Conservation (phyloP, 768 basidiomycete species). For the Coprinopsis cinerea region DNA sequence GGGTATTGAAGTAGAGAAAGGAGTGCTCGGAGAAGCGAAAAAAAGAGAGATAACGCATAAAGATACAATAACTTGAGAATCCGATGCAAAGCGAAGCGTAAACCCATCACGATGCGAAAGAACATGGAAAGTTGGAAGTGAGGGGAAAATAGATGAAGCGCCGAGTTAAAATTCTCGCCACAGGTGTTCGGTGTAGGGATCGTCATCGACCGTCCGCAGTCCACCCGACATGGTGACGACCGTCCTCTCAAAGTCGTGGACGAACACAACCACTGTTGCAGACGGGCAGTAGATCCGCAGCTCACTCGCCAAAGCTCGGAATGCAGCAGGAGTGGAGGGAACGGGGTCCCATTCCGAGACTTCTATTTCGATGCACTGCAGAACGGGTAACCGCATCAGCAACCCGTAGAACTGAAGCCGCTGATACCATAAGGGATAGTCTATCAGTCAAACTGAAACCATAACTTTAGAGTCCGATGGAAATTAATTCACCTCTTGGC, state of each 20-base stretch:
- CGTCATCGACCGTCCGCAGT: conserved; percentile 27
- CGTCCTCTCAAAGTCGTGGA: conserved; percentile 56
- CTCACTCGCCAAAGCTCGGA: conserved; percentile 55
- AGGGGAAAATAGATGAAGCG: neutral
- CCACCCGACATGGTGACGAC: conserved; percentile 35
- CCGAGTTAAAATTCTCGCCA: conserved; percentile 28
- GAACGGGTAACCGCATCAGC: conserved; percentile 44
- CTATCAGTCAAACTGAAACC: conserved; percentile 5
- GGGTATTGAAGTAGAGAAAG: neutral
- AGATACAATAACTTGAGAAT: no score
- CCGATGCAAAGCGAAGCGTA: no score
- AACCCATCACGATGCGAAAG: no score
- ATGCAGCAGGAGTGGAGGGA: conserved; percentile 43
- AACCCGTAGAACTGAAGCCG: conserved; percentile 57
- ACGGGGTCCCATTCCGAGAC: conserved; percentile 61
- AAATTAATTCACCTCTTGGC: conserved; percentile 37
- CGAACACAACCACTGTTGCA: conserved; percentile 50
- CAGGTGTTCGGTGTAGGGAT: conserved; percentile 24
- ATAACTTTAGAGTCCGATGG: no score
- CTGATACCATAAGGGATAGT: conserved; percentile 25
- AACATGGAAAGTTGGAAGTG: neutral
- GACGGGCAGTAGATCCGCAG: conserved; percentile 54
- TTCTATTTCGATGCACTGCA: conserved; percentile 58
- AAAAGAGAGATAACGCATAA: neutral
- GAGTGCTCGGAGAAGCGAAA: neutral